phyloP scores from a whole-genome alignment of 768 basidiomycete species.

The Termitomyces sp. region DNA sequence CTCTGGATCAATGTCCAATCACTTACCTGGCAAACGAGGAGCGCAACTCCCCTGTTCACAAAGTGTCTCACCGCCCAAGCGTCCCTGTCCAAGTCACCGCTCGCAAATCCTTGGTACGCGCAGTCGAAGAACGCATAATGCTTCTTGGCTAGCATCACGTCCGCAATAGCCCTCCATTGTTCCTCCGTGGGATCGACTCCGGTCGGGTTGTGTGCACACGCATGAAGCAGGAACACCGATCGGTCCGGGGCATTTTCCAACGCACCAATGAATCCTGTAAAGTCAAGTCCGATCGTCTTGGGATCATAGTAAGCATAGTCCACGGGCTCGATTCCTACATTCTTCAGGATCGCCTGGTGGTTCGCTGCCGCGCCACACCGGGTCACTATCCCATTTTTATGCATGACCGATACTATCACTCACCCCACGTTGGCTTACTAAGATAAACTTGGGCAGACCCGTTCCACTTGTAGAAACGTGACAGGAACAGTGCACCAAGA shows the following conservation, averaged over 20 bases:
- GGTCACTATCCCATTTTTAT: neutral
- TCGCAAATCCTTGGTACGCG: constrained; percentile 97
- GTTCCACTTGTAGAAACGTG: constrained; percentile 73
- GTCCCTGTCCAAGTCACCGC: constrained; percentile 86
- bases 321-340: constrained; percentile 82
- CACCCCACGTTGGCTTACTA: constrained; percentile 95
- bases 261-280: constrained; percentile 54
- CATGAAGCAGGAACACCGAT: constrained; percentile 88
- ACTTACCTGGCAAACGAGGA: constrained; percentile 82
- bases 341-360: constrained; percentile 87
- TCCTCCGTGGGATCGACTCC: constrained; percentile 89
- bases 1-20: constrained; percentile 13
- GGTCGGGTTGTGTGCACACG: constrained; percentile 96
- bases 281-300: constrained; percentile 83
- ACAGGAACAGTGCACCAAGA: constrained; percentile 83
- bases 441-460: constrained; percentile 69
- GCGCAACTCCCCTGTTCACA: constrained; percentile 62
- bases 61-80: constrained; percentile 91
- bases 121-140: constrained; percentile 94
- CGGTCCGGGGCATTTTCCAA: constrained; percentile 62
- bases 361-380: constrained; percentile 51
- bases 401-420: constrained; percentile 20
- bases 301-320: constrained; percentile 95
- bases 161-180: constrained; percentile 79
- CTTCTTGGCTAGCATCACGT: constrained; percentile 61